Conservation (phyloP, 2,329 filamentous ascomycete genomes). For the Plectosphaerella sp. region DNA sequence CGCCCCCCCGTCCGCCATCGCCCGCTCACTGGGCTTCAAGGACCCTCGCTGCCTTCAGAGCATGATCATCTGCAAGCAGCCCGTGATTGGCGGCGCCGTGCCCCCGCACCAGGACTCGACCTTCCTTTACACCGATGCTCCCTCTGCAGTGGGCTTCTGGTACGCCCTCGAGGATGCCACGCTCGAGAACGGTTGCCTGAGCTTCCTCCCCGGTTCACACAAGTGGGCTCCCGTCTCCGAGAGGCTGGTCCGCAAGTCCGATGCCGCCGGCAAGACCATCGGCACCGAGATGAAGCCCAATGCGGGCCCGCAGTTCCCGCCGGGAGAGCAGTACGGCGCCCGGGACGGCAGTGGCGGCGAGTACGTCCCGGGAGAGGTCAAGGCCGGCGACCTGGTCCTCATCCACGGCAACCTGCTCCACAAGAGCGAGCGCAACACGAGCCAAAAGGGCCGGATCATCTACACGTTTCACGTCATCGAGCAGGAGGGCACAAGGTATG, state of each 20-base stretch:
- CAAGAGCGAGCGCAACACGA: slow-evolving; percentile 91
- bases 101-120: slow-evolving; percentile 89
- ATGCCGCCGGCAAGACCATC: slow-evolving; percentile 23
- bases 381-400: slow-evolving; percentile 83
- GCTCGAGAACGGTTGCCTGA: slow-evolving; percentile 79
- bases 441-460: slow-evolving; percentile 81
- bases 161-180: slow-evolving; percentile 94
- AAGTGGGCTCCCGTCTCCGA: slow-evolving; percentile 64
- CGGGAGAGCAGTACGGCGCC: slow-evolving; percentile 42
- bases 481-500: slow-evolving; percentile 68
- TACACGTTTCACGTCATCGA: slow-evolving; percentile 99
- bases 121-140: slow-evolving; percentile 86
- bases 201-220: slow-evolving; percentile 81
- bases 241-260: slow-evolving; percentile 67
- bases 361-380: slow-evolving; percentile 81
- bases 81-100: slow-evolving; percentile 89
- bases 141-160: slow-evolving; percentile 92
- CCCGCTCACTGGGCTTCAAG: slow-evolving; percentile 64
- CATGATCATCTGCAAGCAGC: slow-evolving; percentile 99
- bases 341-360: slow-evolving; percentile 32
- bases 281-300: slow-evolving; percentile 73
- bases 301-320: slow-evolving; percentile 59
- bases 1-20: slow-evolving; percentile 56
- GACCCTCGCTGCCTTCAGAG: slow-evolving; percentile 81
- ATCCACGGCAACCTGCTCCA: slow-evolving; percentile 96